These are phyloP conservation scores for Sordaria brevicollis DNA, from an alignment of 495 filamentous ascomycete species.

Conservation along the genomic window DNA sequence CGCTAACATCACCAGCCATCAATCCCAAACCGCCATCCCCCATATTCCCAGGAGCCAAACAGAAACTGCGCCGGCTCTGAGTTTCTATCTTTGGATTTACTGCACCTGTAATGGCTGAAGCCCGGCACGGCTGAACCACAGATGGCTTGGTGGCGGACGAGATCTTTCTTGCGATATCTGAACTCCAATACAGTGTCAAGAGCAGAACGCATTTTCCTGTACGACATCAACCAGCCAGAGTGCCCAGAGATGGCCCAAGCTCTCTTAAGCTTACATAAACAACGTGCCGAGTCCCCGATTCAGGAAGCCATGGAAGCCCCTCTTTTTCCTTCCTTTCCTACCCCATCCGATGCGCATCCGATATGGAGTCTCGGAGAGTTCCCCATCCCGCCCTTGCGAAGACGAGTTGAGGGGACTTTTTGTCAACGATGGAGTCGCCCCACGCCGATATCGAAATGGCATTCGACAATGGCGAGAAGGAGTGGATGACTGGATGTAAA, in stretches of 20 bases:
- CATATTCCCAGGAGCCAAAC: not conserved
- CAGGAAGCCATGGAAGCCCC: no score
- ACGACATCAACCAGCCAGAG: no score
- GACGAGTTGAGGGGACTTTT: conserved; percentile 1
- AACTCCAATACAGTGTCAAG: not conserved
- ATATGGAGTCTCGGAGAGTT: no score
- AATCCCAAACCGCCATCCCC: not conserved
- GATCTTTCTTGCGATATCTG: not conserved
- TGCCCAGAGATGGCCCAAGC: not conserved
- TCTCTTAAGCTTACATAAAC: no score
- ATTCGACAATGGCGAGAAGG: not conserved
- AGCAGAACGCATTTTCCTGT: not conserved
- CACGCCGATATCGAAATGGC: conserved; percentile 5
- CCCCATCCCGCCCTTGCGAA: conserved; percentile 8
- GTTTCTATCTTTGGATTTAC: not conserved
- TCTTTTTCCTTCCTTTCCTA: no score
- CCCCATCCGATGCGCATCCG: not conserved
- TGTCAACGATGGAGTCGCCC: conserved; percentile 7
- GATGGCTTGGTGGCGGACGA: not conserved
- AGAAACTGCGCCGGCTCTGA: not conserved
- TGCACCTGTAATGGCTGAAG: not conserved
- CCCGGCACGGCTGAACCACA: not conserved
- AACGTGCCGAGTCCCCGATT: not conserved
- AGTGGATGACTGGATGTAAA: not conserved
- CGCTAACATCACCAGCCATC: not conserved